Percentiles rank a stretch among this genome's conserved stretches.
Evolutionary conservation across 805 yeast species (phyloP).

Genomic region (Wickerhamomyces subpelliculosus): DNA sequence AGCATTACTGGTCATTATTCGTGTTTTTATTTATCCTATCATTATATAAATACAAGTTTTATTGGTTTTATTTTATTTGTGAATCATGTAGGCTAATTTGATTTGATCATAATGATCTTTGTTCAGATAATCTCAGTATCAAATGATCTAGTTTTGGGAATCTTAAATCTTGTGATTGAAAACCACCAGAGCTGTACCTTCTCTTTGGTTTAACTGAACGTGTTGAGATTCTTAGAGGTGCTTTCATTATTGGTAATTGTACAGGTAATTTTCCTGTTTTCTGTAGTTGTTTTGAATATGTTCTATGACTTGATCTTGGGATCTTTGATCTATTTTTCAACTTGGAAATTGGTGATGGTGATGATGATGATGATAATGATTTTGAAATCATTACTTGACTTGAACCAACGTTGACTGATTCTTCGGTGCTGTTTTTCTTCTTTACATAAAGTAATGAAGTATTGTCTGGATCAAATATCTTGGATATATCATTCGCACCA

Average conservation of each 20-base stretch:
- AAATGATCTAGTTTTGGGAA: constrained; percentile 7
- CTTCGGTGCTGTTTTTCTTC: background rate
- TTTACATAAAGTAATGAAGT: constrained; percentile 4
- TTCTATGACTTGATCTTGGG: no score
- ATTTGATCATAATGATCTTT: background rate
- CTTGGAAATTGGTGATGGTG: background rate
- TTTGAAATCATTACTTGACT: background rate
- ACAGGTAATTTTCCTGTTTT: no score
- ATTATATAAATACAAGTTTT: background rate
- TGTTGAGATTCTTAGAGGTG: constrained; percentile 5
- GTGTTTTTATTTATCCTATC: background rate
- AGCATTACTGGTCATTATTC: background rate
- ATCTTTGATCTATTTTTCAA: no score
- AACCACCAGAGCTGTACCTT: no score
- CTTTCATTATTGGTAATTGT: no score
- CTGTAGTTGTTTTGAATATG: no score
- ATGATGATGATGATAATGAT: constrained; percentile 6
- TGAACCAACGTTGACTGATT: background rate
- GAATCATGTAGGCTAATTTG: no score
- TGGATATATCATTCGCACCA: constrained; percentile 1
- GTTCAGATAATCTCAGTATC: background rate
- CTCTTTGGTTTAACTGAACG: background rate
- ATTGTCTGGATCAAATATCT: constrained; percentile 11
- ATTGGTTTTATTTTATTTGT: background rate
- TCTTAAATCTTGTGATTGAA: constrained; percentile 9